phyloP scores from a whole-genome alignment of 306 rosid species.

The Medicago truncatula region MtrunA17r5.0-ANR NC_053049.1:38927501-38928000 shows the following conservation, averaged over 20 bases:
- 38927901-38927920: constrained; percentile 70
- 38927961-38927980: constrained; percentile 99
- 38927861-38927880: constrained; percentile 63
- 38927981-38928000: constrained; percentile 93
- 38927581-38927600: neutral
- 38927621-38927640: constrained; percentile 1
- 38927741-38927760: constrained; percentile 14
- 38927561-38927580: neutral
- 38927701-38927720: constrained; percentile 17
- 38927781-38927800: constrained; percentile 1
- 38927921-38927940: constrained; percentile 74
- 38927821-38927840: constrained; percentile 25
- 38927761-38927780: constrained; percentile 15
- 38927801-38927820: constrained; percentile 30
- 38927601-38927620: neutral
- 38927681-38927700: constrained; percentile 16
- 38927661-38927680: neutral
- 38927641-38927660: constrained; percentile 18
- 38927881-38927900: constrained; percentile 81
- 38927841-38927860: constrained; percentile 62
- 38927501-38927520: neutral
- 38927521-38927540: neutral
- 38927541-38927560: neutral
- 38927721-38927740: neutral
- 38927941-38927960: constrained; percentile 92